A percentile compares a stretch with the other conserved stretches of the same genome.
Evolutionary conservation across 345 rosid genomes (phyloP).

Genomic region (Citropsis articulata): DNA sequence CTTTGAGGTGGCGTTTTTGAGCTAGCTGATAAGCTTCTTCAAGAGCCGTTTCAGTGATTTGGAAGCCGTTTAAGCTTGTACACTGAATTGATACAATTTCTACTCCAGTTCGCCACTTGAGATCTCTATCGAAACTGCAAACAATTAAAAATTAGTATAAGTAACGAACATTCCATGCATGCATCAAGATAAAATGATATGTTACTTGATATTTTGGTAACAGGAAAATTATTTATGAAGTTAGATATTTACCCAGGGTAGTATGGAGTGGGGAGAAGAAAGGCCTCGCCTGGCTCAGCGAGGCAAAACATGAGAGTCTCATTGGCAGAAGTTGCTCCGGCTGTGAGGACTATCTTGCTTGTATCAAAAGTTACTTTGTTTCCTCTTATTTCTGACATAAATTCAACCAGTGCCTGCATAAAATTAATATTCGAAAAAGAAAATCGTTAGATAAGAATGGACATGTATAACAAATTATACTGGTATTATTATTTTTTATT

Average conservation of each 20-base stretch:
- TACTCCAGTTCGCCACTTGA: constrained; percentile 65
- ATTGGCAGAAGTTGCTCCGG: constrained; percentile 85
- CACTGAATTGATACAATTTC: constrained; percentile 61
- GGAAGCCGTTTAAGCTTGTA: constrained; percentile 55
- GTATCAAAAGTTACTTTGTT: constrained; percentile 62
- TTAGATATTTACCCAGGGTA: constrained; percentile 64
- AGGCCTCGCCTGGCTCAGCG: constrained; percentile 72
- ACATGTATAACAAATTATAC: background rate
- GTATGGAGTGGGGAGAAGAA: constrained; percentile 81
- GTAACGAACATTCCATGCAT: constrained; percentile 22
- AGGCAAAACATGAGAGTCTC: constrained; percentile 79
- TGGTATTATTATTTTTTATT: background rate
- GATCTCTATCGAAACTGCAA: constrained; percentile 73
- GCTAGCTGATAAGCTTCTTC: constrained; percentile 68
- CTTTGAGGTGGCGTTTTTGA: constrained; percentile 53
- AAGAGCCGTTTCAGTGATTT: constrained; percentile 55
- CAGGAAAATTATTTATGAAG: constrained; percentile 13
- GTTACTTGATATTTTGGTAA: constrained; percentile 25
- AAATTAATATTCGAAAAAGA: background rate
- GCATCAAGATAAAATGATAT: background rate
- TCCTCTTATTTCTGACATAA: constrained; percentile 83
- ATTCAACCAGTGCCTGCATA: constrained; percentile 66
- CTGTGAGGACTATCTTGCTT: constrained; percentile 58
- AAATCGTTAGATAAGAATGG: constrained; percentile 1
- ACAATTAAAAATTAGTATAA: constrained; percentile 16